phyloP scores from a whole-genome alignment of 2,329 filamentous ascomycete species.

The Penicillium sp. region DNA sequence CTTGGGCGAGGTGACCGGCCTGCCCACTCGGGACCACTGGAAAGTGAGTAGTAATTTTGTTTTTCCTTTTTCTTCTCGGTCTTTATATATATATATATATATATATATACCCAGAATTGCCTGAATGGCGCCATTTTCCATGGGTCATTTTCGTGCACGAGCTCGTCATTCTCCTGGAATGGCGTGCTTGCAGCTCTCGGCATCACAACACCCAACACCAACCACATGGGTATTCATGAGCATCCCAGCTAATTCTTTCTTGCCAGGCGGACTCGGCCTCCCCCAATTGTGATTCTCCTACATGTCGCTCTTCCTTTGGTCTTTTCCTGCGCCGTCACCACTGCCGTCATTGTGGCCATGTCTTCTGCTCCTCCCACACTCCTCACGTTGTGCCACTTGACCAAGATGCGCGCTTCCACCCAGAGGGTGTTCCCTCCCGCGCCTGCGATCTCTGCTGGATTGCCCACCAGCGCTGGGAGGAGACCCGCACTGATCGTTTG shows the following conservation, averaged over 20 bases:
- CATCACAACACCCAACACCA: background rate
- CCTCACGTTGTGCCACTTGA: constrained; percentile 58
- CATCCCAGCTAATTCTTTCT: background rate
- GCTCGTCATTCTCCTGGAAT: constrained; percentile 23
- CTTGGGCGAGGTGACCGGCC: constrained; percentile 56
- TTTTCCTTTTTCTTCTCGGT: background rate
- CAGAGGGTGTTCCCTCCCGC: constrained; percentile 54
- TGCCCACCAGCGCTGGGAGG: constrained; percentile 59
- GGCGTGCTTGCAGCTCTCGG: constrained; percentile 23
- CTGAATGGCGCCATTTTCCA: constrained; percentile 21
- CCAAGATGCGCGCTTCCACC: constrained; percentile 63
- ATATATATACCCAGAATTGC: constrained; percentile 13
- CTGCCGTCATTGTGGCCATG: constrained; percentile 64
- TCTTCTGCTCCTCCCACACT: constrained; percentile 62
- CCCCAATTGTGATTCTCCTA: constrained; percentile 55
- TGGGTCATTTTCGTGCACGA: constrained; percentile 21
- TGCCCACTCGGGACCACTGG: constrained; percentile 64
- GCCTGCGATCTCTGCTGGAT: constrained; percentile 62
- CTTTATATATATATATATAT: constrained; percentile 29
- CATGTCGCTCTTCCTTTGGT: constrained; percentile 59
- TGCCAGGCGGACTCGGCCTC: constrained; percentile 57
- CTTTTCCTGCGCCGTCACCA: constrained; percentile 64
- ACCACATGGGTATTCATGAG: background rate
- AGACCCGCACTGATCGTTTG: constrained; percentile 46
- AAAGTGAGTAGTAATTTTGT: constrained; percentile 50